A percentile compares a stretch with the other conserved stretches of the same genome.
Evolutionary conservation across 2,329 filamentous ascomycete genomes (phyloP).

Genomic region (Aschersonia sp.): DNA sequence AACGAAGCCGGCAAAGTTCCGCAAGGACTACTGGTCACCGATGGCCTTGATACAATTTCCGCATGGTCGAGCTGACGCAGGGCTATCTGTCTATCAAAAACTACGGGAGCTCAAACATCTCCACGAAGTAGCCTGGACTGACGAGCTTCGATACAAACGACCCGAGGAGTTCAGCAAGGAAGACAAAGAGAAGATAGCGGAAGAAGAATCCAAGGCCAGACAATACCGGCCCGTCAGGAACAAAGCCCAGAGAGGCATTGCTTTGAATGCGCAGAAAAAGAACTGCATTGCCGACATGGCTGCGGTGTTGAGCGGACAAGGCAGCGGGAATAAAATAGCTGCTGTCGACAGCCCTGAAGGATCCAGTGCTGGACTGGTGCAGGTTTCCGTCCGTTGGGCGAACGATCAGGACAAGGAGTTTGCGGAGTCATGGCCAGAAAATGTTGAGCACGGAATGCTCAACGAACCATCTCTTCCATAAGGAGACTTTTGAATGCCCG

Average conservation of each 20-base stretch:
- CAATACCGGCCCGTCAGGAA: constrained; percentile 19
- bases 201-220: constrained; percentile 14
- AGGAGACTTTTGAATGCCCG: too few relatives aligned
- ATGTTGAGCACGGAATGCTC: background rate
- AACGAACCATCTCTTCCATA: background rate
- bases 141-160: constrained; percentile 27
- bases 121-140: constrained; percentile 47
- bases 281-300: constrained; percentile 52
- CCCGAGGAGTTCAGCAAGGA: constrained; percentile 17
- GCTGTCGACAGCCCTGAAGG: constrained; percentile 8
- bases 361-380: constrained; percentile 15
- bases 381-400: constrained; percentile 35
- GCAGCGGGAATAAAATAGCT: constrained; percentile 34
- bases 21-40: constrained; percentile 53
- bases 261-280: constrained; percentile 43
- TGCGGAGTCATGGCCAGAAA: constrained; percentile 27
- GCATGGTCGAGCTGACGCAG: constrained; percentile 32
- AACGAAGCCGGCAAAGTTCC: constrained; percentile 43
- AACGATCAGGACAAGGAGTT: constrained; percentile 31
- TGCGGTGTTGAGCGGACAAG: constrained; percentile 35
- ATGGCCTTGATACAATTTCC: constrained; percentile 46
- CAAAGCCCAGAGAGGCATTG: constrained; percentile 30
- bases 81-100: constrained; percentile 45
- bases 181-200: constrained; percentile 18
- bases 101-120: constrained; percentile 48